A percentile compares a stretch with the other conserved stretches of the same genome.
Conservation (phyloP, 768 basidiomycete genomes). For the Xerocomus potaroensis region DNA sequence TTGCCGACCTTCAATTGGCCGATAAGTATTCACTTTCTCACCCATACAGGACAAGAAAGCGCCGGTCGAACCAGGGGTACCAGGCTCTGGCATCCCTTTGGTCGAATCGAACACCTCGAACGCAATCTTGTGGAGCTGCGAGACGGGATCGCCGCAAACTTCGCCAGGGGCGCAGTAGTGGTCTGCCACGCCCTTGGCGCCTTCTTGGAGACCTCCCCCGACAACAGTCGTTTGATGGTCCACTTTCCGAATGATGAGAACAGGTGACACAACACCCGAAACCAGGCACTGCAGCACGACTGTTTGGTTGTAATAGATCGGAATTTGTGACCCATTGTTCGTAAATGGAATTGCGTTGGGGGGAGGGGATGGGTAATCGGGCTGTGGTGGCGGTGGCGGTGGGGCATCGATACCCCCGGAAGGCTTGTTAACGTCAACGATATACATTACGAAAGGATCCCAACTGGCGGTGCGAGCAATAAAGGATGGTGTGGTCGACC, state of each 20-base stretch:
- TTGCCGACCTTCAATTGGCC: conserved; percentile 75
- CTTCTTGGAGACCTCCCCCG: conserved; percentile 87
- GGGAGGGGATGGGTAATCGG: conserved; percentile 89
- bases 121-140: conserved; percentile 93
- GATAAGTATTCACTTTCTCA: conserved; percentile 89
- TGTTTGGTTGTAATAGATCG: conserved; percentile 95
- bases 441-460: conserved; percentile 97
- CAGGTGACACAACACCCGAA: conserved; percentile 90
- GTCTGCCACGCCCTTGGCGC: conserved; percentile 79
- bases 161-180: conserved; percentile 82
- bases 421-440: conserved; percentile 88
- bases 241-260: conserved; percentile 91
- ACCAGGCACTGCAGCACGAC: conserved; percentile 92
- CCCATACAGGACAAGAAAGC: conserved; percentile 90
- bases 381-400: conserved; percentile 76
- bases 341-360: conserved; percentile 86
- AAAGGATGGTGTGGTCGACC: conserved; percentile 77
- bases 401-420: conserved; percentile 72
- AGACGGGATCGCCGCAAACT: conserved; percentile 90
- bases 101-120: conserved; percentile 82
- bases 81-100: conserved; percentile 67
- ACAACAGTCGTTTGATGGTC: conserved; percentile 87
- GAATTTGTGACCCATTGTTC: conserved; percentile 78
- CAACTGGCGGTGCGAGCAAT: conserved; percentile 87
- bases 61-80: conserved; percentile 73